phyloP scores from a whole-genome alignment of 179 eudicot species.

The Heliamphora pulchella region DNA sequence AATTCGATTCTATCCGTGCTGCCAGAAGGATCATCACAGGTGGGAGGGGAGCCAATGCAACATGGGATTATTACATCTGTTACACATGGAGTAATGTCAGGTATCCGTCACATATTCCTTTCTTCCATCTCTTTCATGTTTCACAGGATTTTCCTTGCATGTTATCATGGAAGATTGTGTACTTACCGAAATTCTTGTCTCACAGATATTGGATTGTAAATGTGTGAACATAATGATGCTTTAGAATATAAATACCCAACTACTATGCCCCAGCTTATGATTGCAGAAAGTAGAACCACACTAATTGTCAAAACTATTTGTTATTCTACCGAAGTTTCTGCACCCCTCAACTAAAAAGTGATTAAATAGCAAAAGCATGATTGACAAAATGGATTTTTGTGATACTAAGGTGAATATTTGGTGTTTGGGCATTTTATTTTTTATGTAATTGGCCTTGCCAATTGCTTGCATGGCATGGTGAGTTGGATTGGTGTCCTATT shows the following conservation, averaged over 20 bases:
- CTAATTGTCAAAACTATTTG: background rate
- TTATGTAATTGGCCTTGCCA: background rate
- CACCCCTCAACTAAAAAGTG: background rate
- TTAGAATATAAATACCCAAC: background rate
- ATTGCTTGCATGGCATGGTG: background rate
- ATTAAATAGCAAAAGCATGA: background rate
- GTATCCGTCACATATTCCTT: constrained; percentile 23
- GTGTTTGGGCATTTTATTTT: background rate
- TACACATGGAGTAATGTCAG: constrained; percentile 83
- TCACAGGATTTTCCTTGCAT: background rate
- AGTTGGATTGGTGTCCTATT: background rate
- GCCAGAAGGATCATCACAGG: constrained; percentile 41
- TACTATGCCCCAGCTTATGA: too few species aligned
- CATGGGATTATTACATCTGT: constrained; percentile 80
- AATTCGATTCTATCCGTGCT: constrained; percentile 44
- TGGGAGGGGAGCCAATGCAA: constrained; percentile 42
- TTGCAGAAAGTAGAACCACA: background rate
- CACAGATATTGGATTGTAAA: too few species aligned
- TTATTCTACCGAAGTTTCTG: background rate
- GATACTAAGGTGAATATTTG: background rate
- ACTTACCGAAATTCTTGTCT: background rate
- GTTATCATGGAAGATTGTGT: too few species aligned
- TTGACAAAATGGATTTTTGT: background rate
- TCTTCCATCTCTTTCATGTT: background rate
- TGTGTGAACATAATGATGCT: background rate